Evolutionary conservation across 2,329 filamentous ascomycete genomes (phyloP).

Genomic region (Ramularia collo-cygni): DNA sequence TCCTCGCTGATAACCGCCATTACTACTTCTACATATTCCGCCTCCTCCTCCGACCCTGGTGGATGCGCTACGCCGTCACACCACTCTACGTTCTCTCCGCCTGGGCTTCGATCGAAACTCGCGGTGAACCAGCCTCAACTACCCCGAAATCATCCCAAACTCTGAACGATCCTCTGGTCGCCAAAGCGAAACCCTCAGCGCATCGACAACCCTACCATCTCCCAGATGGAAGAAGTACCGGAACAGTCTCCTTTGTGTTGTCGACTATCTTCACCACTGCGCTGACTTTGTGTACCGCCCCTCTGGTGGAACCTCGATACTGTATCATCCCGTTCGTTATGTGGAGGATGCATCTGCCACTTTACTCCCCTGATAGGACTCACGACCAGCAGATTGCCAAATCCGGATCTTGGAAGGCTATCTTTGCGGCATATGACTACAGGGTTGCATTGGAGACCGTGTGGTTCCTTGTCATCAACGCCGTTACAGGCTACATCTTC

Average conservation of each 20-base stretch:
- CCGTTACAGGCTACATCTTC: constrained; percentile 63
- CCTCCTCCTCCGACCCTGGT: constrained; percentile 54
- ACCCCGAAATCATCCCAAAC: not conserved
- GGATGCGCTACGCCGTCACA: constrained; percentile 46
- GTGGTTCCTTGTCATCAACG: constrained; percentile 63
- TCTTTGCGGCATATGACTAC: constrained; percentile 31
- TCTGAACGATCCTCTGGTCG: constrained; percentile 2
- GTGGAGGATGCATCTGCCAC: constrained; percentile 74
- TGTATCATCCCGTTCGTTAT: constrained; percentile 94
- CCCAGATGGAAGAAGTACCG: constrained; percentile 21
- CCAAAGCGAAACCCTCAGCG: constrained; percentile 5
- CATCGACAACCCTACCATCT: constrained; percentile 11
- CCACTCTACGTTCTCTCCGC: constrained; percentile 64
- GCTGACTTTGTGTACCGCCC: constrained; percentile 77
- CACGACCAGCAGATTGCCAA: not conserved
- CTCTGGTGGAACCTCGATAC: constrained; percentile 90
- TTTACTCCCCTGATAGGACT: constrained; percentile 23
- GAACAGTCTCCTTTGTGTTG: constrained; percentile 46
- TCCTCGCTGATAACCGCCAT: constrained; percentile 90
- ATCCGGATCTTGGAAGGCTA: not conserved
- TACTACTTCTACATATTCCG: constrained; percentile 97
- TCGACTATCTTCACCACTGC: constrained; percentile 63
- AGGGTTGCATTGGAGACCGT: constrained; percentile 55
- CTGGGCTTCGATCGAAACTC: constrained; percentile 59
- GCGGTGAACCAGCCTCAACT: constrained; percentile 33